Base-by-base conservation (phyloP, 306 rosid genomes). In the Morella rubra region DNA sequence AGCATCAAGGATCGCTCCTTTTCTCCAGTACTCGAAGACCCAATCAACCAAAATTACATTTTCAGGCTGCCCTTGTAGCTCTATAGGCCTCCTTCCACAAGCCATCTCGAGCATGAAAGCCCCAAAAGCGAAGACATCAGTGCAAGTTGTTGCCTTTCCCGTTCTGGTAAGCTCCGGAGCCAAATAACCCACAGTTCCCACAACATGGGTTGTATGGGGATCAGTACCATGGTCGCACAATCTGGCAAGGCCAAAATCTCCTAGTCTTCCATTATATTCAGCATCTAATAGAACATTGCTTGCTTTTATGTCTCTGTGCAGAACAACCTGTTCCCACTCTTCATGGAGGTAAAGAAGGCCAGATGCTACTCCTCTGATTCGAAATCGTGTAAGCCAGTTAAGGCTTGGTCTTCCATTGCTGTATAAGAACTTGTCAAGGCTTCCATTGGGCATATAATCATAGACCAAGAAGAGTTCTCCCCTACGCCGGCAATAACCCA, bases 41-140 rank as follows among this genome's bases (percentile, higher is more conserved):
- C 64, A 58, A 58, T 58, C 64, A 58, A 20, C 40, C 64, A 58
- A 58, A 58, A 20, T 22, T 8, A 20, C 27, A 5, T 10, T 2
- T 58, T 20, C 64, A 58, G 64, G 7, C 64, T 2, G 14, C 13
- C 18, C 40, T 7, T 8, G 4, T 58, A 10, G 14, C n/a, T 60
- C 22, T 27, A 16, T 15, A 1, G 74, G 61, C 60, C 8, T 71
- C 50, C 74, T 71, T 51, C 61, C 74, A 18, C 74, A 51, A 50
- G 74, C 74, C 1, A 71, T 61, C 5, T 51, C 74, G 0, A 71
- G 74, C 61, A 71, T 15, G 32, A 71, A 71, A 0, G 61, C 74
- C 32, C 61, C 74, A 4, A 51, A 71, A 51, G 74, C 74, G 10
- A 27, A 60, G 4, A 60, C 66, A 60, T 60, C 42, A 60, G 8